Percentiles rank a stretch among this genome's conserved stretches.
phyloP scores from a whole-genome alignment of 139 green algal species.

The Volvox reticuliferus region DNA sequence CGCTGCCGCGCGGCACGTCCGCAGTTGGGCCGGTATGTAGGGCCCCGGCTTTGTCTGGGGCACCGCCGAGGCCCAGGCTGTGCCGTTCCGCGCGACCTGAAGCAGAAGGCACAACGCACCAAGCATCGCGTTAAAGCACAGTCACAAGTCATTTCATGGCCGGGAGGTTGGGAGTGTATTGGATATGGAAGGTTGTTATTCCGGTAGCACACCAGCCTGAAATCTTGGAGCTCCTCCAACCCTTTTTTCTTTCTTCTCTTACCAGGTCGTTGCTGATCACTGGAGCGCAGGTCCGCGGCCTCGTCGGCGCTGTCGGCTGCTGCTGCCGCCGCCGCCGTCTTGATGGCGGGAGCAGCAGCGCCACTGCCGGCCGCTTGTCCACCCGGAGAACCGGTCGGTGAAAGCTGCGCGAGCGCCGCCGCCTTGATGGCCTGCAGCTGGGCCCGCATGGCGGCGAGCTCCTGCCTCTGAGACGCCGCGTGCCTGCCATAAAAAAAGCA shows the following conservation, averaged over 20 bases:
- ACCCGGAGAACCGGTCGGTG: conserved; percentile 21
- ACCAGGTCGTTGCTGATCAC: neutral
- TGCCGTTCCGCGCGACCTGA: neutral
- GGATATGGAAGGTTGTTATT: too few species aligned
- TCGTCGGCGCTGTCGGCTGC: neutral
- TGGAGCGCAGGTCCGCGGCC: conserved; percentile 9
- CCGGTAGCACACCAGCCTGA: too few species aligned
- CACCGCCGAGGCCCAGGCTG: neutral
- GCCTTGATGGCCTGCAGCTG: conserved; percentile 54
- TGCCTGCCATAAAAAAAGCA: neutral
- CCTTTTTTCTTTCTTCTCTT: neutral
- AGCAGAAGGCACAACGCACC: neutral
- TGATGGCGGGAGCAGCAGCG: neutral
- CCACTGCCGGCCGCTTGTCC: neutral
- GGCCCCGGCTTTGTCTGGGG: neutral
- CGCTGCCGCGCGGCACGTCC: neutral
- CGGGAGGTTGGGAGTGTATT: too few species aligned
- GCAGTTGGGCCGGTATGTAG: too few species aligned
- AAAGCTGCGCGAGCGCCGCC: conserved; percentile 48
- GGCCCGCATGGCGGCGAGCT: conserved; percentile 48
- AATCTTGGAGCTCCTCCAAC: too few species aligned
- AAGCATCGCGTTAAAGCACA: neutral
- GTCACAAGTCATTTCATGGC: neutral
- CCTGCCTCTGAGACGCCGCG: conserved; percentile 30
- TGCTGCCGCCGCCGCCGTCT: neutral